These are phyloP conservation scores for Eucalyptus microcorys DNA, from an alignment of 345 rosid genomes.

Conservation along the genomic window DNA sequence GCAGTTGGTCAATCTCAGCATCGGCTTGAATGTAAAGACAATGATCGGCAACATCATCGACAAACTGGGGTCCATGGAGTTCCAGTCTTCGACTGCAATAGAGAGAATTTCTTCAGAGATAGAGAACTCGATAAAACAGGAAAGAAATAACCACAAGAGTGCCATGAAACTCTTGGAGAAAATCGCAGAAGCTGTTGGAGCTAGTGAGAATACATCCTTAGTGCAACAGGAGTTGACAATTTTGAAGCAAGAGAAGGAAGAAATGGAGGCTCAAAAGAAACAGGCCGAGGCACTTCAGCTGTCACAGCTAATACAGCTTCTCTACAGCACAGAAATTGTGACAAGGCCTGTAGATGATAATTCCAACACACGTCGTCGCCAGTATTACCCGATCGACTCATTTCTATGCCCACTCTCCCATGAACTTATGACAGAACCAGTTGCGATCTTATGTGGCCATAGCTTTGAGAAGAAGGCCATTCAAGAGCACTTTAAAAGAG, in stretches of 20 bases:
- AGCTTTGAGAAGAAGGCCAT: slow-evolving; percentile 45
- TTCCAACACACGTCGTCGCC: background rate
- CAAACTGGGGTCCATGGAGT: slow-evolving; percentile 16
- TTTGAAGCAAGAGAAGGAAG: slow-evolving; percentile 31
- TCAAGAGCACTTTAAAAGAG: slow-evolving; percentile 13
- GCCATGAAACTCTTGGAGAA: slow-evolving; percentile 21
- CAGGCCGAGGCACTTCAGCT: slow-evolving; percentile 42
- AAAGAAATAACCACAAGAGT: slow-evolving; percentile 5
- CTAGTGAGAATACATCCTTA: slow-evolving; percentile 3
- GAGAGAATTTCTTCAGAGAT: slow-evolving; percentile 23
- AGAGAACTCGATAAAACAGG: slow-evolving; percentile 10
- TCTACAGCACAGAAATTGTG: slow-evolving; percentile 21
- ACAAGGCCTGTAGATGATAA: slow-evolving; percentile 8
- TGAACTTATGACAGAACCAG: slow-evolving; percentile 40
- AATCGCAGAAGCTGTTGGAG: slow-evolving; percentile 35
- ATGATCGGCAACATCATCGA: slow-evolving; percentile 5
- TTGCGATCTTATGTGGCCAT: slow-evolving; percentile 30
- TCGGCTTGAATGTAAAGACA: slow-evolving; percentile 12
- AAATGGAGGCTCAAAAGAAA: slow-evolving; percentile 36
- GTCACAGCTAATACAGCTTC: slow-evolving; percentile 23
- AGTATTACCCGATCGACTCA: slow-evolving; percentile 12
- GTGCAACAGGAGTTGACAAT: slow-evolving; percentile 22
- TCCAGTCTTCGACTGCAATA: slow-evolving; percentile 1
- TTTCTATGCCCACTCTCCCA: slow-evolving; percentile 29
- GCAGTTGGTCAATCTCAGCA: slow-evolving; percentile 26